phyloP scores from a whole-genome alignment of 1,139 yeast species.

The Yamadazyma diddensiae region DNA sequence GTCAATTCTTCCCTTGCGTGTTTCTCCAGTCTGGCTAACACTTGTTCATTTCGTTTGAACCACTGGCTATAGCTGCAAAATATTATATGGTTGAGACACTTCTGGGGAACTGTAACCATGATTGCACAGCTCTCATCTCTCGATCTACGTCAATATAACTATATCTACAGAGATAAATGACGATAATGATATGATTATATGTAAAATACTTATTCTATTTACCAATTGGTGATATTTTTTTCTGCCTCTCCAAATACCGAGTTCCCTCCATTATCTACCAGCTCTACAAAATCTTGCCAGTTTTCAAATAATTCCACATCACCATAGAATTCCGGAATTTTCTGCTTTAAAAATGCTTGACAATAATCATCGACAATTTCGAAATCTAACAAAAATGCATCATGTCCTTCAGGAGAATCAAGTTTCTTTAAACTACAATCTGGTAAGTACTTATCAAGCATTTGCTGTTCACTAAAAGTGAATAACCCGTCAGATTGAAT shows the following conservation, averaged over 20 bases:
- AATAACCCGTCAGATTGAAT: slow-evolving; percentile 90
- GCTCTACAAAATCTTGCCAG: slow-evolving; percentile 42
- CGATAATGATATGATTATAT: neutral
- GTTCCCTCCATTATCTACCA: slow-evolving; percentile 49
- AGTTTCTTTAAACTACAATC: slow-evolving; percentile 65
- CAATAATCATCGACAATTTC: slow-evolving; percentile 74
- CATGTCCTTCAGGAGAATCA: slow-evolving; percentile 96
- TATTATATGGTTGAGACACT: too few relatives aligned
- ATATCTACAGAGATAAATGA: too few relatives aligned
- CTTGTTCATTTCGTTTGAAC: too few relatives aligned
- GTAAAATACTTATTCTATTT: neutral
- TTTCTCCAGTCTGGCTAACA: too few relatives aligned
- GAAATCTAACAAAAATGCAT: slow-evolving; percentile 90
- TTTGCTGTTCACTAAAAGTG: slow-evolving; percentile 87
- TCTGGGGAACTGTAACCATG: too few relatives aligned
- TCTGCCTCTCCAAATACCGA: slow-evolving; percentile 96
- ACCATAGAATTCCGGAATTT: slow-evolving; percentile 57
- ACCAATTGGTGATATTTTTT: slow-evolving; percentile 85
- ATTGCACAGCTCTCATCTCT: too few relatives aligned
- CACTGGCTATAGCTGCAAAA: too few relatives aligned
- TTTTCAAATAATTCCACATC: slow-evolving; percentile 53
- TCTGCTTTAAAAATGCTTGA: slow-evolving; percentile 55
- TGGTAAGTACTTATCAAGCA: slow-evolving; percentile 73
- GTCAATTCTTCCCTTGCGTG: too few relatives aligned
- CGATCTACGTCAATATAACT: too few relatives aligned